Evolutionary conservation across 805 yeast genomes (phyloP).

Genomic region (Wickerhamomyces alni): DNA sequence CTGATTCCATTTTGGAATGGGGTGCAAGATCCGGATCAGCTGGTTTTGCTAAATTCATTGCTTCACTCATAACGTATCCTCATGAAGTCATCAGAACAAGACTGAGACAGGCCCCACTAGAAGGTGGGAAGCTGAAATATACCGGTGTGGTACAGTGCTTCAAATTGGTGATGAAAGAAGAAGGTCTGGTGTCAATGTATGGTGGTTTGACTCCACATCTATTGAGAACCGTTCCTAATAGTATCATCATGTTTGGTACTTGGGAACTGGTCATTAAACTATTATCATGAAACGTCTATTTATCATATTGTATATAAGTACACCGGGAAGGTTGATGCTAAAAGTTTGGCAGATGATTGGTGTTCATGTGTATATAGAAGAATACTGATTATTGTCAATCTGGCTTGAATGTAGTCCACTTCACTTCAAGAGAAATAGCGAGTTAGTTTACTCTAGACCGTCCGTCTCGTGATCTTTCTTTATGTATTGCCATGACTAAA

Average conservation of each 20-base stretch:
- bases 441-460: no score
- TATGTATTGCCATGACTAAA: conserved; percentile 6
- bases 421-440: no score
- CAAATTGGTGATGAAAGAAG: conserved; percentile 79
- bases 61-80: conserved; percentile 90
- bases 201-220: conserved; percentile 98
- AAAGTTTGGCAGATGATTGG: no score
- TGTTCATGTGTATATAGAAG: background rate
- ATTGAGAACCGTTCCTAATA: conserved; percentile 94
- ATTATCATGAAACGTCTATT: conserved; percentile 30
- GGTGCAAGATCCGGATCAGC: conserved; percentile 96
- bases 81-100: conserved; percentile 97
- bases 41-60: conserved; percentile 91
- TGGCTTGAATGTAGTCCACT: no score
- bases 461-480: conserved; percentile 1
- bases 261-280: conserved; percentile 81
- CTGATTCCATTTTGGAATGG: conserved; percentile 81
- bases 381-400: no score
- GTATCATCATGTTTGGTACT: conserved; percentile 98
- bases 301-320: background rate
- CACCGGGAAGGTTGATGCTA: no score
- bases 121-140: conserved; percentile 78
- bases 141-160: conserved; percentile 88
- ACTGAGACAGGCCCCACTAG: conserved; percentile 86
- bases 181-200: conserved; percentile 88